A percentile compares a stretch with the other conserved stretches of the same genome.
Conservation (phyloP, 129 eudicot genomes). For the Artemisia argyi region DNA sequence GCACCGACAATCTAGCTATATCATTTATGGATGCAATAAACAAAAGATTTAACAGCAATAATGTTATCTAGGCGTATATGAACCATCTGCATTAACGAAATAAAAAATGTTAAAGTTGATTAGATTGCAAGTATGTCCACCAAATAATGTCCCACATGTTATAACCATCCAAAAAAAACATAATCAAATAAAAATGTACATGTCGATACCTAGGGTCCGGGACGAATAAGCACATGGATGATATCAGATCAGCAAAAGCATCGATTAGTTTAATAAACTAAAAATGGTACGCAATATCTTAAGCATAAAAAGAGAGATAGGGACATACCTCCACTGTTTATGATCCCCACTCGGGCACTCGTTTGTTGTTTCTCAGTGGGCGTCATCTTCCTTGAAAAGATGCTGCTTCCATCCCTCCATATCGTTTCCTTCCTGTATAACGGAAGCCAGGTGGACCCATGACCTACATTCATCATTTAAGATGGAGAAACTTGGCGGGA, state of each 20-base stretch:
- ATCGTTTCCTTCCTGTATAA: not conserved
- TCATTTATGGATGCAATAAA: not conserved
- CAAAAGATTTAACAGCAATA: not conserved
- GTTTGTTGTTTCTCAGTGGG: constrained; percentile 10
- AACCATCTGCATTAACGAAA: not conserved
- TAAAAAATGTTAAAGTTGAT: not conserved
- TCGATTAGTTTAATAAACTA: not conserved
- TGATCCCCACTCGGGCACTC: not conserved
- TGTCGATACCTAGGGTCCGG: constrained; percentile 3
- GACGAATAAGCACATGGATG: constrained; percentile 3
- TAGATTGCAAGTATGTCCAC: not conserved
- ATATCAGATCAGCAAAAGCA: constrained; percentile 14
- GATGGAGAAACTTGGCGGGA: not conserved
- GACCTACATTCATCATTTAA: not conserved
- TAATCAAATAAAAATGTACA: not conserved
- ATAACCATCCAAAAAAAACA: not conserved
- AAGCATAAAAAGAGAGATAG: constrained; percentile 1
- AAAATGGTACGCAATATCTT: constrained; percentile 15
- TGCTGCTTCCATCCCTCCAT: not conserved
- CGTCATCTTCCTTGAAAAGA: constrained; percentile 7
- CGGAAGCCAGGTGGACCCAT: not conserved
- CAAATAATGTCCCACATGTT: constrained; percentile 1
- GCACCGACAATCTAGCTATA: not conserved
- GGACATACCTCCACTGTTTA: constrained; percentile 11
- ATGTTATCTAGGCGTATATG: not conserved